Evolutionary conservation across 2,329 filamentous ascomycete genomes (phyloP).

Genomic region (Malbranchea zuffiana): DNA sequence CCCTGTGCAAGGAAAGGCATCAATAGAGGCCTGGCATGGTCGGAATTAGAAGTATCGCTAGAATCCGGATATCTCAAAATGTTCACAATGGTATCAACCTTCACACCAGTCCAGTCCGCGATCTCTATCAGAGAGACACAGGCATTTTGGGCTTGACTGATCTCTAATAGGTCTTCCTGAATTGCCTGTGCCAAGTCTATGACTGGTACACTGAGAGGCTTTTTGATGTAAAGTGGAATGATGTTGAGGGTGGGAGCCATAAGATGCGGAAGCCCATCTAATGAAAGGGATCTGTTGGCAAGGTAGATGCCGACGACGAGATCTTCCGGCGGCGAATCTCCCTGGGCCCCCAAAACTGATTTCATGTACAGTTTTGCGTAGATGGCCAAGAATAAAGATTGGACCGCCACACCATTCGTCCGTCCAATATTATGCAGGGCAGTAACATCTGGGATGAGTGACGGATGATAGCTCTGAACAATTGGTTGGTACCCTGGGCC

Average conservation of each 20-base stretch:
- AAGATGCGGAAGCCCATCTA: conserved; percentile 41
- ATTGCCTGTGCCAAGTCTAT: conserved; percentile 48
- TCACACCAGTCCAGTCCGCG: conserved; percentile 59
- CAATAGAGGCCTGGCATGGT: too few species aligned
- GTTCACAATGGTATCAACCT: conserved; percentile 66
- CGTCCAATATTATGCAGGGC: conserved; percentile 37
- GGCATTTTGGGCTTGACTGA: conserved; percentile 47
- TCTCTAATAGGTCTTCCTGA: conserved; percentile 55
- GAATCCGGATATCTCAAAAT: conserved; percentile 52
- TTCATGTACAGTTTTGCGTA: conserved; percentile 39
- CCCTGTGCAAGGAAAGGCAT: too few species aligned
- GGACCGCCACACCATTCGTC: conserved; percentile 51
- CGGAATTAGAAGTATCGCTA: too few species aligned
- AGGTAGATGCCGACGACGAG: conserved; percentile 70
- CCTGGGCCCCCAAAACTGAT: too few species aligned
- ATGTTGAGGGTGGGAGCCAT: conserved; percentile 67
- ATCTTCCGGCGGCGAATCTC: conserved; percentile 18
- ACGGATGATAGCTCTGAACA: conserved; percentile 35
- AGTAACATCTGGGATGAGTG: conserved; percentile 34
- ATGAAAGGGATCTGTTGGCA: conserved; percentile 56
- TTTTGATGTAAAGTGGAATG: conserved; percentile 55
- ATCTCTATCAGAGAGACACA: conserved; percentile 60
- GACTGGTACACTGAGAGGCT: conserved; percentile 26
- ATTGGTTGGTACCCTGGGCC: background rate
- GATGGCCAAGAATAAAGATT: conserved; percentile 64